Conservation (phyloP, 2,329 filamentous ascomycete genomes). For the Talaromyces sp. region DNA sequence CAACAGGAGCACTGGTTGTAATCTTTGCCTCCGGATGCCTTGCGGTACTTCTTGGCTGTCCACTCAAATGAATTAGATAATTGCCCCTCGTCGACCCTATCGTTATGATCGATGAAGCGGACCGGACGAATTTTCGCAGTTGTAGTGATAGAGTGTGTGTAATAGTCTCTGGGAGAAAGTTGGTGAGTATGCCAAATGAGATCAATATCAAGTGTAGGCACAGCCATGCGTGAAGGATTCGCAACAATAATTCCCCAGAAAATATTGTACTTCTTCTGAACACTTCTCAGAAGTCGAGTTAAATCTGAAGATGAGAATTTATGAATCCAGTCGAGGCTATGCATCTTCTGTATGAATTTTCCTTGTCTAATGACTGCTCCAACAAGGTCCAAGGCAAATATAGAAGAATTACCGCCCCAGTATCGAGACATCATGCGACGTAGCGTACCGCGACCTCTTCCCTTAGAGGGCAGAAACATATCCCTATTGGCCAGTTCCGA, state of each 20-base stretch:
- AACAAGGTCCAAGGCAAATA: slow-evolving; percentile 38
- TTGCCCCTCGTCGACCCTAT: slow-evolving; percentile 9
- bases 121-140: background rate
- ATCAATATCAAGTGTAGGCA: slow-evolving; percentile 36
- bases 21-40: background rate
- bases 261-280: slow-evolving; percentile 51
- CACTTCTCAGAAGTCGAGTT: slow-evolving; percentile 52
- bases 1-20: slow-evolving; percentile 14
- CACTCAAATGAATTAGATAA: slow-evolving; percentile 12
- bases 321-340: slow-evolving; percentile 73
- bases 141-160: background rate
- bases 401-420: slow-evolving; percentile 34
- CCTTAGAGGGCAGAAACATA: slow-evolving; percentile 29
- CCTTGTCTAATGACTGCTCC: slow-evolving; percentile 43
- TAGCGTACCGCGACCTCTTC: slow-evolving; percentile 21
- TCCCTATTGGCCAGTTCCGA: slow-evolving; percentile 43
- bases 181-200: slow-evolving; percentile 37
- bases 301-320: slow-evolving; percentile 56
- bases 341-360: slow-evolving; percentile 60
- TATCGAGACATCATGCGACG: slow-evolving; percentile 43
- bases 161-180: slow-evolving; percentile 21
- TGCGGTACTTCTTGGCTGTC: slow-evolving; percentile 9
- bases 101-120: slow-evolving; percentile 7
- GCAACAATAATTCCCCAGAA: slow-evolving; percentile 41
- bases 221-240: slow-evolving; percentile 31